phyloP scores from a whole-genome alignment of 345 rosid genomes.

The Salix dunnii region DNA sequence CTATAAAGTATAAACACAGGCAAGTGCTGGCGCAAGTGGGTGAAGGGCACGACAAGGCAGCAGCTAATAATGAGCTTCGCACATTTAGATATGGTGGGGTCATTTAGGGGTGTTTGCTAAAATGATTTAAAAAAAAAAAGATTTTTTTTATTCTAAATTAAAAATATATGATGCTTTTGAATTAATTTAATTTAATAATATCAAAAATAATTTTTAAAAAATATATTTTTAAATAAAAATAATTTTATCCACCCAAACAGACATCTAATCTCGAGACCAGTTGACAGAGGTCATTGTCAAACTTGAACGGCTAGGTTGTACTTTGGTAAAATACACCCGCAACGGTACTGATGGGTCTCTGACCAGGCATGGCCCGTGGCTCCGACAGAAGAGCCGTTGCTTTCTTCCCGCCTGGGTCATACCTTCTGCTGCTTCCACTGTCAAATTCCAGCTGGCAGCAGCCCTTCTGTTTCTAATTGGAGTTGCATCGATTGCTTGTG shows the following conservation, averaged over 20 bases:
- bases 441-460: slow-evolving; percentile 9
- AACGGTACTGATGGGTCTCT: background rate
- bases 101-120: too few relatives aligned
- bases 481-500: background rate
- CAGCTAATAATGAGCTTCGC: background rate
- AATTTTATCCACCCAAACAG: too few relatives aligned
- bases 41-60: background rate
- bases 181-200: too few relatives aligned
- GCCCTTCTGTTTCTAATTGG: background rate
- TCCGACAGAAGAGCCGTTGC: slow-evolving; percentile 14
- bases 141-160: too few relatives aligned
- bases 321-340: background rate
- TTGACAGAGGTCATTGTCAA: background rate
- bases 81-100: background rate
- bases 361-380: background rate
- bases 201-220: too few relatives aligned
- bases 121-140: too few relatives aligned
- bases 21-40: too few relatives aligned
- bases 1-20: background rate
- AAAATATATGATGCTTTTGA: too few relatives aligned
- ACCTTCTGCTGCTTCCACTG: background rate
- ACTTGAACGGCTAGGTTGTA: slow-evolving; percentile 10
- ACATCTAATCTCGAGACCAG: too few relatives aligned
- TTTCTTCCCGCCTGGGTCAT: background rate
- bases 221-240: too few relatives aligned